Conservation (phyloP, 2,329 filamentous ascomycete genomes). For the Claviceps sp. region DNA sequence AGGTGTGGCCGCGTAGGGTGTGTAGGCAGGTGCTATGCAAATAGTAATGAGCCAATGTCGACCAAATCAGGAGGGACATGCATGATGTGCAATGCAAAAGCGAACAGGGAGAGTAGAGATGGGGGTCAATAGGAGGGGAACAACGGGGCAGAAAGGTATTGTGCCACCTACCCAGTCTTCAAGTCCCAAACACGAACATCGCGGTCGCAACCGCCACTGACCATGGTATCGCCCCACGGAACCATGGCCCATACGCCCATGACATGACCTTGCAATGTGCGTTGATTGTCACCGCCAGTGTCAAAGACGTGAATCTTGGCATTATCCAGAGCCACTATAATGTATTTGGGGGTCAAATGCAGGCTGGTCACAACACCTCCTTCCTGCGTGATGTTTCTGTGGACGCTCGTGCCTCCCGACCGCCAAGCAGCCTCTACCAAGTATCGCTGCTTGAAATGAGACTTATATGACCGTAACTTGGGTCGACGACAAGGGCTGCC, state of each 20-base stretch:
- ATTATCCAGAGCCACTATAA: constrained; percentile 94
- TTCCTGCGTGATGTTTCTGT: constrained; percentile 85
- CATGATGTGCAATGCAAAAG: background rate
- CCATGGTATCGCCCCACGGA: constrained; percentile 87
- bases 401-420: constrained; percentile 72
- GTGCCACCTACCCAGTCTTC: constrained; percentile 62
- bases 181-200: constrained; percentile 97
- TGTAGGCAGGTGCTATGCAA: constrained; percentile 53
- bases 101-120: background rate
- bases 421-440: constrained; percentile 96
- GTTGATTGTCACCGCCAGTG: constrained; percentile 74
- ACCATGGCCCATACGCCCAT: constrained; percentile 99
- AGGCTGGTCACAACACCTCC: constrained; percentile 94
- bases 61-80: background rate
- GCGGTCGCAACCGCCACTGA: constrained; percentile 91
- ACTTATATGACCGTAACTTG: constrained; percentile 76
- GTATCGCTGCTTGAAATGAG: constrained; percentile 95
- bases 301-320: constrained; percentile 98
- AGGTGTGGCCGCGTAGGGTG: constrained; percentile 85
- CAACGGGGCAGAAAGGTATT: background rate
- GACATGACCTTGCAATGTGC: constrained; percentile 84
- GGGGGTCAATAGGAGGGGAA: too few species aligned
- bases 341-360: constrained; percentile 89
- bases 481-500: constrained; percentile 31
- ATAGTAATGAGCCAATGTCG: background rate